These are phyloP conservation scores for Cerrena zonata DNA, from an alignment of 1,284 basidiomycete genomes.

Conservation along the genomic window DNA sequence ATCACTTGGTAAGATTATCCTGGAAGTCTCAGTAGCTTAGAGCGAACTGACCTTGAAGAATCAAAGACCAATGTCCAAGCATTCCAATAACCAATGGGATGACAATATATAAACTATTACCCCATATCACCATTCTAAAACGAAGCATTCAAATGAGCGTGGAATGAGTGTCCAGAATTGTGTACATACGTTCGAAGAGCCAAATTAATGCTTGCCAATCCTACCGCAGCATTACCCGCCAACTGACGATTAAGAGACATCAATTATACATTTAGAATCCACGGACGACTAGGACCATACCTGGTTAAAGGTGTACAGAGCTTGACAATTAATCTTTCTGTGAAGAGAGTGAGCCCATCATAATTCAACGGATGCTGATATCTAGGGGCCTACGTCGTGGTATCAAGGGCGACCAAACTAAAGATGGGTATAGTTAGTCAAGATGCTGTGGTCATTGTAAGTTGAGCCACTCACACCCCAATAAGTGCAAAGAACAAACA, in stretches of 20 bases:
- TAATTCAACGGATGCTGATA: too few relatives aligned
- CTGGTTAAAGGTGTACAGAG: constrained; percentile 69
- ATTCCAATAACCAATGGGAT: constrained; percentile 47
- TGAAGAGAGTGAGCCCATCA: neutral
- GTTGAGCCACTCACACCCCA: constrained; percentile 57
- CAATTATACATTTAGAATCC: too few relatives aligned
- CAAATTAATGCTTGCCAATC: too few relatives aligned
- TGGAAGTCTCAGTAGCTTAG: neutral
- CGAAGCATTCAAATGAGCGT: neutral
- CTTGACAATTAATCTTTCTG: constrained; percentile 60
- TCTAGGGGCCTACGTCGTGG: constrained; percentile 42
- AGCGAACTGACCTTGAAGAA: constrained; percentile 50
- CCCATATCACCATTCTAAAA: constrained; percentile 2
- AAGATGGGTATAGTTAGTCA: too few relatives aligned
- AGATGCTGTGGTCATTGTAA: too few relatives aligned
- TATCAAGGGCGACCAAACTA: constrained; percentile 52
- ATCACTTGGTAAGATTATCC: neutral
- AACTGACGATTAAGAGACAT: too few relatives aligned
- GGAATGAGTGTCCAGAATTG: neutral
- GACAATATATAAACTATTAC: neutral
- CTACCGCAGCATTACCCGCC: too few relatives aligned
- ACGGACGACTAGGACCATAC: too few relatives aligned
- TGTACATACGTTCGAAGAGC: too few relatives aligned
- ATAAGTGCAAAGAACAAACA: constrained; percentile 60
- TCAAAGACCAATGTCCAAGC: constrained; percentile 66